Base-by-base conservation (phyloP, 2,329 filamentous ascomycete genomes). In the Aspergillus novofumigatus region DNA sequence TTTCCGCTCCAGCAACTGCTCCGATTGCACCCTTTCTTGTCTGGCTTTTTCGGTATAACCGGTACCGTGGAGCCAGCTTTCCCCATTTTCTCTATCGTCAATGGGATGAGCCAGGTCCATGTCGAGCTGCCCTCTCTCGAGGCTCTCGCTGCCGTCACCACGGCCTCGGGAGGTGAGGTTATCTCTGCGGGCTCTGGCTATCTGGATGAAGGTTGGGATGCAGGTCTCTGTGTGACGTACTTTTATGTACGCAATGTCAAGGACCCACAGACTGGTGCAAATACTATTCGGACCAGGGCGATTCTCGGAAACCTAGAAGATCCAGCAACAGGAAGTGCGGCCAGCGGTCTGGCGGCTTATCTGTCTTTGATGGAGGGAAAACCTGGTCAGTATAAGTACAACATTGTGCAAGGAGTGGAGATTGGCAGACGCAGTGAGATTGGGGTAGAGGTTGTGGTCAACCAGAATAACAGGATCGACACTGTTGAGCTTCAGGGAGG, bases 401-500 rank as follows among this genome's bases (percentile, higher is more conserved):
- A 78, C 54, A 75, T 88, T 60, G 82, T 81, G 57, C 86, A 89
- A 72, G 86, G 86, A 1, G 83, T 87, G 14, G 86, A 89, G 73
- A 87, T 88, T 81, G 85, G 84, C 10, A 72, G 84, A 62, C 63
- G 69, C 26, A 73, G 71, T 62, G 72, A 72, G 52, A 75, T 75
- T 59, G 70, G 67, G 4, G 61, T 75, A 21, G 65, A 63, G 4
- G 67, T 73, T 21, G 55, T 49, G 21, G 28, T 69, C 38, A 62
- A 64, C 38, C 47, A 47, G 1, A 63, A 68, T 10, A 63, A 56
- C 38, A 55, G 62, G 54, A 69, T 74, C 52, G 67, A 69, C 21
- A 64, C 62, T 51, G 65, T 75, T 20, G 63, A 69, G 54, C 48
- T 75, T 57, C 70, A 65, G 28, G 72, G 72, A 2, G 65, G 63